Evolutionary conservation across 768 basidiomycete species (phyloP).

Genomic region (Tylopilus sp.): DNA sequence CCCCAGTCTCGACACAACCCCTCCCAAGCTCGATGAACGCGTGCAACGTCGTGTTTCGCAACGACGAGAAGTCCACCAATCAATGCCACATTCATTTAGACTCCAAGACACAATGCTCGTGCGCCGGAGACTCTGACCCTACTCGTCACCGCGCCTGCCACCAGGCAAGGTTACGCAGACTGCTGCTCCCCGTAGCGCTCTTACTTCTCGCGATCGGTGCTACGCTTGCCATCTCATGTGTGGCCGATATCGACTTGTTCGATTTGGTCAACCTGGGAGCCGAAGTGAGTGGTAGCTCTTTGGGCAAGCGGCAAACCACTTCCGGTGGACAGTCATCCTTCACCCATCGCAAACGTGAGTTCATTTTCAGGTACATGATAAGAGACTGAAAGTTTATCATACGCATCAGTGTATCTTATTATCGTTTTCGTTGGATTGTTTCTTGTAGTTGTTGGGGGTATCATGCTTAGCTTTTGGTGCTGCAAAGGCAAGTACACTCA

Average conservation of each 20-base stretch:
- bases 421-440: slow-evolving; percentile 62
- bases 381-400: background rate
- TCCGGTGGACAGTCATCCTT: slow-evolving; percentile 30
- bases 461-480: slow-evolving; percentile 66
- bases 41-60: slow-evolving; percentile 2
- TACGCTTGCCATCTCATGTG: slow-evolving; percentile 32
- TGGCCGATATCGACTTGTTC: slow-evolving; percentile 23
- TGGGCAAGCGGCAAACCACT: slow-evolving; percentile 27
- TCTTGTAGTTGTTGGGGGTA: slow-evolving; percentile 48
- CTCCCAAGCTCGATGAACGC: slow-evolving; percentile 22
- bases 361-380: background rate
- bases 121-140: slow-evolving; percentile 16
- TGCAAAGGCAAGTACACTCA: slow-evolving; percentile 44
- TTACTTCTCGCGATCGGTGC: slow-evolving; percentile 31
- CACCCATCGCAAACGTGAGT: slow-evolving; percentile 42
- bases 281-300: slow-evolving; percentile 28
- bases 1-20: slow-evolving; percentile 29
- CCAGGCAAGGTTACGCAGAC: slow-evolving; percentile 26
- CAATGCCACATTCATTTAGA: slow-evolving; percentile 25
- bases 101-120: slow-evolving; percentile 19
- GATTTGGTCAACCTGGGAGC: slow-evolving; percentile 22
- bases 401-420: slow-evolving; percentile 53
- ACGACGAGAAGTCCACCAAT: slow-evolving; percentile 15
- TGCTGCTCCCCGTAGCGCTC: slow-evolving; percentile 36
- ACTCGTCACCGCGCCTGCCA: slow-evolving; percentile 32